Conservation (phyloP, 1,139 yeast species). For the Saccharomyces hybrid region DNA sequence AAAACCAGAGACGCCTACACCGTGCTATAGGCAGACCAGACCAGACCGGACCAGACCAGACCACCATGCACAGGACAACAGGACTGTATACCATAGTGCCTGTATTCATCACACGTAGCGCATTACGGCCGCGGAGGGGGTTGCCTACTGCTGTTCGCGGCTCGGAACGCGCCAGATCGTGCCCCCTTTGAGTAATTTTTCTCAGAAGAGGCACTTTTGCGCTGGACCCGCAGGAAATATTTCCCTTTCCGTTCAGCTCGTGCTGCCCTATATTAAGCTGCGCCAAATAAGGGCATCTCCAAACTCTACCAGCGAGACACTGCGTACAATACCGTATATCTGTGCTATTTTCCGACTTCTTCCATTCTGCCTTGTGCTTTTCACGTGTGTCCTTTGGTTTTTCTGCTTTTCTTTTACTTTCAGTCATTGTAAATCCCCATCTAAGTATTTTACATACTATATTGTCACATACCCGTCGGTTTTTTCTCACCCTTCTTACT, state of each 20-base stretch:
- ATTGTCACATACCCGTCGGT: background rate
- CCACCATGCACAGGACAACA: background rate
- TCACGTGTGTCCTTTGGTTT: background rate
- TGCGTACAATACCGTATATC: background rate
- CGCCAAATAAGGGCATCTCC: background rate
- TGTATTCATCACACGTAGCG: background rate
- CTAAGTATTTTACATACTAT: background rate
- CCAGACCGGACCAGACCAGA: background rate
- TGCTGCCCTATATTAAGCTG: background rate
- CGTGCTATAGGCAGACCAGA: background rate
- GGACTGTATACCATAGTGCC: background rate
- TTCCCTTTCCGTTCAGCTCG: background rate
- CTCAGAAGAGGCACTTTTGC: background rate
- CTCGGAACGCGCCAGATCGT: background rate
- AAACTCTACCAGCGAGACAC: background rate
- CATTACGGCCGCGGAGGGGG: background rate
- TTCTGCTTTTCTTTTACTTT: background rate
- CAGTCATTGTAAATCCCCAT: background rate
- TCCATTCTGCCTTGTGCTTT: background rate
- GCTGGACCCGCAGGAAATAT: background rate
- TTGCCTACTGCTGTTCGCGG: conserved; percentile 33
- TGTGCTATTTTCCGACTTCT: background rate
- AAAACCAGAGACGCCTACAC: background rate
- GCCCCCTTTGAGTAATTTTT: background rate
- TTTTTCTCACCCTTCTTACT: background rate